Percentiles rank a stretch among this genome's conserved stretches.
Conservation (phyloP, 108 stramenopile species). For the Mayamaea pseudoterrestris region DNA sequence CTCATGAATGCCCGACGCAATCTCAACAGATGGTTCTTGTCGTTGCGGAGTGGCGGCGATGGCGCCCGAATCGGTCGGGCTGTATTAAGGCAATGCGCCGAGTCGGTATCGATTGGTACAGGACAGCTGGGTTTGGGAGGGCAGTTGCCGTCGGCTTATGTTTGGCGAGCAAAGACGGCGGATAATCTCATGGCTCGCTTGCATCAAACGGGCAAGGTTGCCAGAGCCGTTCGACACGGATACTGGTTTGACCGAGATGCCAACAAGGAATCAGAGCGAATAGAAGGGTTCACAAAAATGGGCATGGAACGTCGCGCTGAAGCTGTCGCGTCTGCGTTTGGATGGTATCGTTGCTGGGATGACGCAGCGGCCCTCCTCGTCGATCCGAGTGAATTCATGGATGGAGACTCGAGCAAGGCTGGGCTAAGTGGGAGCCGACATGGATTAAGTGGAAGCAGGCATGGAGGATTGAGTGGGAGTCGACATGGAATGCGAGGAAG, state of each 20-base stretch:
- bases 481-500: slow-evolving; percentile 30
- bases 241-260: slow-evolving; percentile 84
- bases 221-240: slow-evolving; percentile 56
- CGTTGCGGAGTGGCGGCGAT: slow-evolving; percentile 79
- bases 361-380: slow-evolving; percentile 35
- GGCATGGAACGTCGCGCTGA: slow-evolving; percentile 74
- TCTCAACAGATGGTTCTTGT: slow-evolving; percentile 77
- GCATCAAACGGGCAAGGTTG: slow-evolving; percentile 57
- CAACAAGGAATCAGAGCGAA: slow-evolving; percentile 50
- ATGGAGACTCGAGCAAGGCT: slow-evolving; percentile 17
- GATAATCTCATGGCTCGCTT: slow-evolving; percentile 73
- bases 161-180: slow-evolving; percentile 77
- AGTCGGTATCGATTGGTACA: slow-evolving; percentile 53
- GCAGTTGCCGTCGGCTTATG: slow-evolving; percentile 60
- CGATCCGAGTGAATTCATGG: slow-evolving; percentile 42
- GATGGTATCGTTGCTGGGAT: slow-evolving; percentile 88
- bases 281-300: slow-evolving; percentile 24
- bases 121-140: slow-evolving; percentile 73
- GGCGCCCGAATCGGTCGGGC: slow-evolving; percentile 78
- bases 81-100: slow-evolving; percentile 59
- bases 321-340: slow-evolving; percentile 78
- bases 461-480: slow-evolving; percentile 35
- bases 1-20: slow-evolving; percentile 68
- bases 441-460: slow-evolving; percentile 49
- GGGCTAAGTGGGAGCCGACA: slow-evolving; percentile 20